Evolutionary conservation across 306 rosid species (phyloP), one percentile per base, ranked within the genome.

Genomic region (Echinosophora koreensis): DNA sequence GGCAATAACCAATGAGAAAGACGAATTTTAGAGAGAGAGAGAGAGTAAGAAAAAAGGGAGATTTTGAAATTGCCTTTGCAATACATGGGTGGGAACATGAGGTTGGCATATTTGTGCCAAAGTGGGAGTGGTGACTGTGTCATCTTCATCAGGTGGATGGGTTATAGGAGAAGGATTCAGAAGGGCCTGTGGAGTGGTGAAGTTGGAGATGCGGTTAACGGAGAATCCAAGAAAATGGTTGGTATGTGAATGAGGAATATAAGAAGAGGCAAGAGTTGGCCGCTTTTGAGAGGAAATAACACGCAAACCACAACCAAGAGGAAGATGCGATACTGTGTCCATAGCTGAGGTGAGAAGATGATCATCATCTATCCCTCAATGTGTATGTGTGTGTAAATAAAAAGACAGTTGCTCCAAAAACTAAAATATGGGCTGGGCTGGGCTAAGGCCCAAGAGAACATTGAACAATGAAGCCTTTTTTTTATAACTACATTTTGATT

Each of bases 41-140:
- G 22, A 5, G 12, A 46, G 5, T 30, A 44, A 12, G 57, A 38
- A 28, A 35, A 38, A 2, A 34, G 55, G 0, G 28, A 50, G 22
- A 17, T 16, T n/a, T 54, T 27, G 73, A 17, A 79, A 73, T 66
- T 79, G 34, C 97, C 96, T 90, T 82, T 77, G 83, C 5, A 95
- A 28, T 18, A 92, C 18, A 73, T 89, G 90, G 3, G 52, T 72
- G 50, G 99, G 97, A 63, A 92, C 93, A 56, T 62, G 85, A 42
- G 78, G 16, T 42, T 81, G 46, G 81, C 97, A 95, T 69, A 95
- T 39, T 50, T 87, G 68, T 6, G 88, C 71, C 77, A 95, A 88
- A 64, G 91, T 82, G 73, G 84, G 77, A 75, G 80, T 51, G 41
- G 74, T 37, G 17, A 22, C 9, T 55, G 55, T 18, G 49, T 82